Percentiles rank a stretch among this genome's conserved stretches.
These are phyloP conservation scores for Pouteria campechiana DNA, from an alignment of 179 eudicot genomes.

Conservation along the genomic window DNA sequence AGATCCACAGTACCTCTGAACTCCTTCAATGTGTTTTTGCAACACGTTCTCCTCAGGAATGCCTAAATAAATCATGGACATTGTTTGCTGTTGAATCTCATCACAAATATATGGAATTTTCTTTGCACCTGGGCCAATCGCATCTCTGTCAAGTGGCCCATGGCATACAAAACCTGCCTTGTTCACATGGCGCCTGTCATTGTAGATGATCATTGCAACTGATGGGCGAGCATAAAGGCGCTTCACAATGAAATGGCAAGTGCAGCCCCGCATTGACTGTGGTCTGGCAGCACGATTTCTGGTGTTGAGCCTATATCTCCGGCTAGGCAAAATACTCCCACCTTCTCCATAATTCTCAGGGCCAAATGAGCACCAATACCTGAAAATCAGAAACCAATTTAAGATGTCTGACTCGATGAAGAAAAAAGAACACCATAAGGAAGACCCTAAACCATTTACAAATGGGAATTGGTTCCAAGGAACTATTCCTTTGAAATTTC, in stretches of 20 bases:
- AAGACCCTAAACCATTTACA: no score
- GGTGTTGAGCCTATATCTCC: conserved; percentile 85
- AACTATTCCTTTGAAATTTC: no score
- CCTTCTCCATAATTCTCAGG: conserved; percentile 99
- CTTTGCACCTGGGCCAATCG: conserved; percentile 94
- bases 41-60: conserved; percentile 88
- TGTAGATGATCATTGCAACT: conserved; percentile 69
- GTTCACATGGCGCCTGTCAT: conserved; percentile 77
- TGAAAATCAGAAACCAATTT: conserved; percentile 15
- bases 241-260: conserved; percentile 88
- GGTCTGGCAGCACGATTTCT: conserved; percentile 97
- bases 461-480: no score
- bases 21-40: conserved; percentile 86
- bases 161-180: conserved; percentile 88
- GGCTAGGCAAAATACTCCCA: conserved; percentile 80
- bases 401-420: background rate
- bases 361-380: conserved; percentile 99
- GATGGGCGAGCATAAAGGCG: conserved; percentile 74
- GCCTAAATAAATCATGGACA: conserved; percentile 96
- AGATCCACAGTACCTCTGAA: conserved; percentile 75
- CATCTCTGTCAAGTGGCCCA: conserved; percentile 92
- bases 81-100: conserved; percentile 93
- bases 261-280: conserved; percentile 96
- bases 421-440: background rate
- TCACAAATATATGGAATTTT: conserved; percentile 71